Evolutionary conservation across 2,329 filamentous ascomycete genomes (phyloP).

Genomic region (Curvularia lunata): DNA sequence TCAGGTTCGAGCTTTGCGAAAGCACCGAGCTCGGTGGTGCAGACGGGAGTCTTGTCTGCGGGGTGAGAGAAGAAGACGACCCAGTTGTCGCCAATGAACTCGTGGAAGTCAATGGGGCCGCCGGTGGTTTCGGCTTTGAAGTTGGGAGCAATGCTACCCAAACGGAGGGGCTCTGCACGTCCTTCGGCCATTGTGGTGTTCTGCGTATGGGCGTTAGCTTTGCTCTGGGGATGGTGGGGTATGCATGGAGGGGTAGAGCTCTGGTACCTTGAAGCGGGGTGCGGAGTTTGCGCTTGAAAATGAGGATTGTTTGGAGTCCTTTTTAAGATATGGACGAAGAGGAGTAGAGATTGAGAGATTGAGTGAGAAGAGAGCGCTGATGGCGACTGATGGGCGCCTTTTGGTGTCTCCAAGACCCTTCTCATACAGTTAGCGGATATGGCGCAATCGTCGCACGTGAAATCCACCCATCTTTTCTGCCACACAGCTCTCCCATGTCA

Average conservation of each 20-base stretch:
- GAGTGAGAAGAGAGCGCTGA: not conserved
- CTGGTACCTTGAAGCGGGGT: constrained; percentile 17
- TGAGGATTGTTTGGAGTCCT: not conserved
- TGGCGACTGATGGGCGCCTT: constrained; percentile 23
- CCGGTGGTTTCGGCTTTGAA: constrained; percentile 72
- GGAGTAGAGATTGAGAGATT: not conserved
- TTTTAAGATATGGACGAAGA: not conserved
- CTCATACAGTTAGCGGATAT: constrained; percentile 41
- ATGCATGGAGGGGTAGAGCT: constrained; percentile 13
- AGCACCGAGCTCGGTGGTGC: constrained; percentile 68
- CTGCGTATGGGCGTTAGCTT: constrained; percentile 22
- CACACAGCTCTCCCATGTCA: constrained; percentile 24
- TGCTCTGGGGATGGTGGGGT: constrained; percentile 30
- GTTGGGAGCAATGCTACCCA: constrained; percentile 71
- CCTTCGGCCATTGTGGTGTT: constrained; percentile 39
- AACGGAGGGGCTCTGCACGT: constrained; percentile 59
- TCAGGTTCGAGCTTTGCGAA: constrained; percentile 69
- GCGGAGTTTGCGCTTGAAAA: not conserved
- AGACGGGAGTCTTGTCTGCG: constrained; percentile 65
- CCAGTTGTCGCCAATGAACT: constrained; percentile 74
- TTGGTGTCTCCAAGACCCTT: constrained; percentile 27
- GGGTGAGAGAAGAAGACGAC: constrained; percentile 75
- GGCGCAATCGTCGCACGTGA: constrained; percentile 40
- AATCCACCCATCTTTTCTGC: constrained; percentile 37
- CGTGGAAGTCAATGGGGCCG: constrained; percentile 72